Evolutionary conservation across 495 filamentous ascomycete genomes (phyloP), one percentile per base, ranked within the genome.

Genomic region (Penicillium subrubescens): DNA sequence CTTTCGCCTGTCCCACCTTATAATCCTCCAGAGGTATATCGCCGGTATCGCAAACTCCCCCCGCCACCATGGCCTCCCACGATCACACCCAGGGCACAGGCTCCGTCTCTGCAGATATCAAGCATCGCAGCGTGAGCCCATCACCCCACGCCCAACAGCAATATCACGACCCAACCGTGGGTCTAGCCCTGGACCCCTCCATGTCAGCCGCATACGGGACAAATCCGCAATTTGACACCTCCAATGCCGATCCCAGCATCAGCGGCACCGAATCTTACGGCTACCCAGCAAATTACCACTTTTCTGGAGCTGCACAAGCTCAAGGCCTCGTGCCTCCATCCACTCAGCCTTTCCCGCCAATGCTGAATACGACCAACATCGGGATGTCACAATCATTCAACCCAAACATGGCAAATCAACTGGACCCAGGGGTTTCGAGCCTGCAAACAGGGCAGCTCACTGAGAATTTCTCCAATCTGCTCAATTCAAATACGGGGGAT

Each of bases 81-180:
- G 74, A 79, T 37, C 71, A 67, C 51, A 60, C 59, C 67, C 75
- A 66, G 23, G 70, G 76, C 58, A 60, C 72, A 54, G 73, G 72
- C 46, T 62, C 72, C 55, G 71, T 73, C 53, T 65, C 74, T 27
- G 71, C 44, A 5, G 64, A 64, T 52, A 59, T 72, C 52, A 71
- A 78, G 61, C 76, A 70, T 70, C 78, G 78, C 63, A 78, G 78
- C 59, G 71, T 76, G 65, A 82, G 80, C 73, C 78, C 80, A 14
- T 78, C 76, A 50, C 64, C 73, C 48, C 77, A 78, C 68, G 66
- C 61, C 59, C 78, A 76, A 46, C 77, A 74, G 33, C 75, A 75
- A 21, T 77, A 80, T 65, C 74, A 80, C 35, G 69, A 80, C 60
- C 67, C 71, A 31, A 72, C 72, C 35, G 41, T 73, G n/a, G 75